These are phyloP conservation scores for Aspergillus funiculosus DNA, from an alignment of 495 filamentous ascomycete genomes.

Conservation along the genomic window DNA sequence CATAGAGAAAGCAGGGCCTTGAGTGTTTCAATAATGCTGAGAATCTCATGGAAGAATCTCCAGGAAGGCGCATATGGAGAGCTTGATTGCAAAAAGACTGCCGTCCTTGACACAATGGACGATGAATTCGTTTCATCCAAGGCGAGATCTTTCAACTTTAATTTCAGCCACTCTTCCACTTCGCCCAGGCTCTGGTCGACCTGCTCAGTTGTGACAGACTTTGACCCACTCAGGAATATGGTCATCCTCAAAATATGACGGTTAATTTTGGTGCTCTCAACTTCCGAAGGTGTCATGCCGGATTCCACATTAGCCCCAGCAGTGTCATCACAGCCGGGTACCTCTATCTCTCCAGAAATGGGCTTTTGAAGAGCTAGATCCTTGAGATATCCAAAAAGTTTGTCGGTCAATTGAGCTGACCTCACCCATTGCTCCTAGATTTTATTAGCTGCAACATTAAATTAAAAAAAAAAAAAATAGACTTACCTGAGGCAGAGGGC, in stretches of 20 bases:
- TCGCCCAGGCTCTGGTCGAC: slow-evolving; percentile 27
- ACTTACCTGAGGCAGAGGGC: slow-evolving; percentile 39
- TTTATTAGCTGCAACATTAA: not conserved
- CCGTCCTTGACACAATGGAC: slow-evolving; percentile 22
- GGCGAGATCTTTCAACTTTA: slow-evolving; percentile 25
- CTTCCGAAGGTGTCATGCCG: slow-evolving; percentile 36
- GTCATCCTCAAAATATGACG: slow-evolving; percentile 29
- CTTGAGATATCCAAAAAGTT: slow-evolving; percentile 31
- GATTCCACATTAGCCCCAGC: slow-evolving; percentile 18
- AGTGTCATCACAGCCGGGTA: slow-evolving; percentile 28
- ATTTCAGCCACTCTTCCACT: slow-evolving; percentile 33
- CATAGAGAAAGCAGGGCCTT: slow-evolving; percentile 34
- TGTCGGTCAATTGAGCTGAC: slow-evolving; percentile 33
- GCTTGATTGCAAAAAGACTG: slow-evolving; percentile 21
- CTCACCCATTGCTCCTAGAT: slow-evolving; percentile 36
- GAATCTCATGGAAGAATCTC: slow-evolving; percentile 36
- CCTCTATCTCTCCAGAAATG: slow-evolving; percentile 20
- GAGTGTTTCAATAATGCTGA: slow-evolving; percentile 35
- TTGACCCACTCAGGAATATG: slow-evolving; percentile 35
- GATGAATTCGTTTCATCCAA: slow-evolving; percentile 20
- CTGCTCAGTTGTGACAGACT: slow-evolving; percentile 28
- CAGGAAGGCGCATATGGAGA: slow-evolving; percentile 36
- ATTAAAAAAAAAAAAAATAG: slow-evolving; percentile 1
- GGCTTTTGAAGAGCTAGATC: slow-evolving; percentile 33
- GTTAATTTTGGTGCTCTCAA: slow-evolving; percentile 30